These are phyloP conservation scores for Pythium coloratum DNA, from an alignment of 352 stramenopile species.

Conservation along the genomic window DNA sequence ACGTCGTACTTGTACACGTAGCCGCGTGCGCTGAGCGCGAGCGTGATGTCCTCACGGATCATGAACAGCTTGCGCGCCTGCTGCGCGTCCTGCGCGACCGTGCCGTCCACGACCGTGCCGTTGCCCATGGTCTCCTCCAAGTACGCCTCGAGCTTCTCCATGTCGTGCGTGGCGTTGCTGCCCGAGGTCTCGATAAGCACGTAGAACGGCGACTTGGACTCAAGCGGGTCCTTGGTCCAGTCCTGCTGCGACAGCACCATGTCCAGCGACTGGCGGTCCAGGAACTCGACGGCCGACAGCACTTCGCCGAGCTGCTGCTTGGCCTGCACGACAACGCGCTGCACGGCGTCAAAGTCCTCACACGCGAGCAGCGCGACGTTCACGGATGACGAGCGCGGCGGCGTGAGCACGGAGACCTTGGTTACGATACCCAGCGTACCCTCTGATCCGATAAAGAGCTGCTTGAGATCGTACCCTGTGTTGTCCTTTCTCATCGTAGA, in stretches of 20 bases:
- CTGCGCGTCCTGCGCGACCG: slow-evolving; percentile 90
- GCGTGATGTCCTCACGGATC: slow-evolving; percentile 93
- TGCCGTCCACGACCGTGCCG: slow-evolving; percentile 87
- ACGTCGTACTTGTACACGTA: slow-evolving; percentile 99
- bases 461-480: slow-evolving; percentile 96
- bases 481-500: slow-evolving; percentile 97
- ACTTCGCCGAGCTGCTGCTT: slow-evolving; percentile 92
- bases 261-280: slow-evolving; percentile 90
- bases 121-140: slow-evolving; percentile 74
- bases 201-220: slow-evolving; percentile 81
- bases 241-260: slow-evolving; percentile 80
- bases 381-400: slow-evolving; percentile 62
- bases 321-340: slow-evolving; percentile 78
- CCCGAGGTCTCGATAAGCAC: slow-evolving; percentile 97
- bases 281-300: slow-evolving; percentile 95
- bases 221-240: slow-evolving; percentile 68
- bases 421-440: slow-evolving; percentile 97
- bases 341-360: slow-evolving; percentile 83
- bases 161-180: slow-evolving; percentile 90
- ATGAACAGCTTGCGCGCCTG: slow-evolving; percentile 93
- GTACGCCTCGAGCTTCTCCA: slow-evolving; percentile 89
- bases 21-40: slow-evolving; percentile 81
- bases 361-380: slow-evolving; percentile 93
- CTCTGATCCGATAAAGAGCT: slow-evolving; percentile 97
- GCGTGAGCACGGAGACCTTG: slow-evolving; percentile 83